Evolutionary conservation across 1,139 yeast genomes (phyloP), one percentile per base, ranked within the genome.

Genomic region (Zygosaccharomyces pseudobailii): DNA sequence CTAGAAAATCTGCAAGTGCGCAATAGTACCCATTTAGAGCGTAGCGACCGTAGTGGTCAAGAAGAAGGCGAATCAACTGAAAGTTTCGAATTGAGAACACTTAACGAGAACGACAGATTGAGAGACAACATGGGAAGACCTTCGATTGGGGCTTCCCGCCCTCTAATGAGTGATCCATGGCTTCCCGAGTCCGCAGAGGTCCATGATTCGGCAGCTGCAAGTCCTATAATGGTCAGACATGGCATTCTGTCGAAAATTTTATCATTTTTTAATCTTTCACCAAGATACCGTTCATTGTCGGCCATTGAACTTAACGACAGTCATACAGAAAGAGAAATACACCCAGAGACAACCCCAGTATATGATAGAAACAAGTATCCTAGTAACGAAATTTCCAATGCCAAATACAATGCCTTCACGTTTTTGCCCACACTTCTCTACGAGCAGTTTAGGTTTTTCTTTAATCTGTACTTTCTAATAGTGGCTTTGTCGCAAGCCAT

Each of bases 401-500:
- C 98, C 25, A 92, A 90, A 68, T 94, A 94, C 69, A 87, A 88
- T 59, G 88, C 94, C 3, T 67, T 88, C 36, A 82, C 96, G 2
- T 94, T 94, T 61, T 71, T 94, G 9, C 99, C 99, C 4, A 74
- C 88, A 36, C 82, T 92, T 47, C 74, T 94, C 36, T 94, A 86
- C 66, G 97, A 92, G 65, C 99, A 94, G 71, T 94, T 94, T 79
- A 89, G 89, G 69, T 92, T 92, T 67, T 94, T 94, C 68, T 94
- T 89, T 75, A 94, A 94, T 67, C 71, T 94, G 45, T 94, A 94
- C 68, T 94, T 94, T 63, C 71, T 94, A 46, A 64, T 94, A 35
- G 98, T 94, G 54, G 98, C 98, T 20, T 74, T 94, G 49, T 89
- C 97, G 2, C 98, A 94, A 68, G 83, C 85, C 3, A 75, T 94